These are phyloP conservation scores for Wickerhamomyces sp. DNA, from an alignment of 1,139 yeast species.

Conservation along the genomic window DNA sequence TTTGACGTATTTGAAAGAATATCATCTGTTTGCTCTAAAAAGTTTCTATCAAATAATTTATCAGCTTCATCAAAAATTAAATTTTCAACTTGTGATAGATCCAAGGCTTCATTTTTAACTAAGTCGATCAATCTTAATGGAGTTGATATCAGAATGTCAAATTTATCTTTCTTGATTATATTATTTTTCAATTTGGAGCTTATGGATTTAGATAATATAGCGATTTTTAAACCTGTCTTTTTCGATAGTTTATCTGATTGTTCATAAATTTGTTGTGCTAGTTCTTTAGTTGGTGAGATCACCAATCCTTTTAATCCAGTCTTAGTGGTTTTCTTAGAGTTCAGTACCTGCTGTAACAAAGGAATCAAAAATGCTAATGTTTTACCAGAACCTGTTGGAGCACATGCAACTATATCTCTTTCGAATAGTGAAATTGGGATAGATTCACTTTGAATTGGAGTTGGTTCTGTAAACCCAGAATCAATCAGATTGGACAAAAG, in stretches of 20 bases:
- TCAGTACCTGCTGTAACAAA: constrained; percentile 56
- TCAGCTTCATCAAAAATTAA: constrained; percentile 95
- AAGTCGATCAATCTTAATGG: constrained; percentile 85
- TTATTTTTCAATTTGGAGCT: constrained; percentile 65
- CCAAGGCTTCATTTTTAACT: constrained; percentile 54
- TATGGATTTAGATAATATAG: constrained; percentile 69
- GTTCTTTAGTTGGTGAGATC: constrained; percentile 88
- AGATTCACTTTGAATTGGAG: constrained; percentile 86
- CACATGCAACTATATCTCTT: constrained; percentile 80
- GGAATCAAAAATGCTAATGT: constrained; percentile 88
- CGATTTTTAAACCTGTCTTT: constrained; percentile 50
- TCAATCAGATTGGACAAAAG: constrained; percentile 62
- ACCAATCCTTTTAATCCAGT: constrained; percentile 68
- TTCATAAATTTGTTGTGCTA: constrained; percentile 79
- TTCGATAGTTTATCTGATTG: constrained; percentile 59
- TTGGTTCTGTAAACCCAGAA: constrained; percentile 77
- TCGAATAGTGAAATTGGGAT: constrained; percentile 63
- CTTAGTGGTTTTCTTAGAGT: constrained; percentile 34
- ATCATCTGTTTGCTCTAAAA: constrained; percentile 87
- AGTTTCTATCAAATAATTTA: constrained; percentile 84
- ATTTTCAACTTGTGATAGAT: constrained; percentile 62
- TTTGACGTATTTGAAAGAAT: constrained; percentile 61
- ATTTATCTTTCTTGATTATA: constrained; percentile 55
- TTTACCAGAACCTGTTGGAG: constrained; percentile 94
- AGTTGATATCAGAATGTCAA: constrained; percentile 79